Evolutionary conservation across 257 asterid genomes (phyloP).

Genomic region (Voacanga thouarsii): DNA sequence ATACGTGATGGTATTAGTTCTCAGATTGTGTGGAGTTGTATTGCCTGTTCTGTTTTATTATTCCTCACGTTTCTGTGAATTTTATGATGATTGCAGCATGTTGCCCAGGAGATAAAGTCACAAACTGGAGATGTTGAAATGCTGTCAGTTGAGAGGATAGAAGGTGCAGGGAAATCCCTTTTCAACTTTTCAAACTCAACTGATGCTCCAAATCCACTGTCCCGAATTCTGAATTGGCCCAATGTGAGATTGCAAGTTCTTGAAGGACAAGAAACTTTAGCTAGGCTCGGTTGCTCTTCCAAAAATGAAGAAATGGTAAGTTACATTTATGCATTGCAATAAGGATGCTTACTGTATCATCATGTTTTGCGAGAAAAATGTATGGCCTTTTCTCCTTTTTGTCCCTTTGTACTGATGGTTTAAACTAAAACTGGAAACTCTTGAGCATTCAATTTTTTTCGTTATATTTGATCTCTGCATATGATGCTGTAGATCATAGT

Average conservation of each 20-base stretch:
- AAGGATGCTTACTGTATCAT: background rate
- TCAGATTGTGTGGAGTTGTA: background rate
- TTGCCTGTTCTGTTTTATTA: background rate
- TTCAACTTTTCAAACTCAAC: conserved; percentile 8
- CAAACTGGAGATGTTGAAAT: conserved; percentile 24
- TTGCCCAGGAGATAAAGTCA: conserved; percentile 27
- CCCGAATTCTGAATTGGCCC: conserved; percentile 9
- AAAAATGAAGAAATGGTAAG: conserved; percentile 19
- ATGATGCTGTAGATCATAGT: conserved; percentile 22
- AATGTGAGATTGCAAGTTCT: conserved; percentile 16
- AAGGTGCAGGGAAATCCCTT: background rate
- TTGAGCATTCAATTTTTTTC: background rate
- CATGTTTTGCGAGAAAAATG: background rate
- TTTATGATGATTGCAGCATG: conserved; percentile 12
- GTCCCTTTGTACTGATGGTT: background rate
- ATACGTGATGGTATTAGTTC: background rate
- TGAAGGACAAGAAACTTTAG: conserved; percentile 24
- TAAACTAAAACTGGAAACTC: background rate
- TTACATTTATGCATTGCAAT: background rate
- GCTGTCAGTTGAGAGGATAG: conserved; percentile 18
- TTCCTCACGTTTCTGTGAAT: background rate
- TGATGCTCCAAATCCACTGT: conserved; percentile 3
- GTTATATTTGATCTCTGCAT: background rate
- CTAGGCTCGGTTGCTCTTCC: conserved; percentile 11
- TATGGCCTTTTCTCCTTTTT: background rate